Percentiles rank a stretch among this genome's conserved stretches.
These are phyloP conservation scores for Leishmania guyanensis DNA, from an alignment of 208 protist species.

Conservation along the genomic window DNA sequence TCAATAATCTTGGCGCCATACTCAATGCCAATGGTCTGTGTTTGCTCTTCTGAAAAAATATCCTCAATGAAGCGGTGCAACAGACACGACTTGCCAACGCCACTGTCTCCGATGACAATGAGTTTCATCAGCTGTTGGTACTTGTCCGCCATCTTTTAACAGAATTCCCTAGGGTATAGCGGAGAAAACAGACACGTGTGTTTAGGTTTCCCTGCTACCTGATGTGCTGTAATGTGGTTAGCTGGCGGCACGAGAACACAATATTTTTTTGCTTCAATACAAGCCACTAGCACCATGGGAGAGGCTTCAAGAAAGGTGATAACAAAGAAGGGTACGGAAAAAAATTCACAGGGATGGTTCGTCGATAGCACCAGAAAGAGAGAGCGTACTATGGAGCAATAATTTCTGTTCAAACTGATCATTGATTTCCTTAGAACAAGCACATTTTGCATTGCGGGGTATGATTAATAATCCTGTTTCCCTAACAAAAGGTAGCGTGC, in stretches of 20 bases:
- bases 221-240: not conserved
- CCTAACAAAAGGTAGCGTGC: not conserved
- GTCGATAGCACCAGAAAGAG: not conserved
- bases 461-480: not conserved
- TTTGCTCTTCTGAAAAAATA: conserved; percentile 93
- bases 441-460: no score
- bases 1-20: conserved; percentile 97
- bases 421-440: not conserved
- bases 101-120: conserved; percentile 85
- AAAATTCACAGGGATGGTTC: not conserved
- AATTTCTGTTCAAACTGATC: no score
- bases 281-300: not conserved
- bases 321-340: not conserved
- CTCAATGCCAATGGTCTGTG: conserved; percentile 98
- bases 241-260: not conserved
- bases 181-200: not conserved
- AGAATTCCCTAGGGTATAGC: not conserved
- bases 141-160: conserved; percentile 49
- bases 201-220: not conserved
- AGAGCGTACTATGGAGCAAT: not conserved
- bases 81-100: conserved; percentile 96
- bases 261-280: not conserved
- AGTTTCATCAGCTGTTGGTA: conserved; percentile 88
- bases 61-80: conserved; percentile 97
- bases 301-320: not conserved